These are phyloP conservation scores for Chlorokybus atmophyticus DNA, from an alignment of 139 green algal species.

Conservation along the genomic window DNA sequence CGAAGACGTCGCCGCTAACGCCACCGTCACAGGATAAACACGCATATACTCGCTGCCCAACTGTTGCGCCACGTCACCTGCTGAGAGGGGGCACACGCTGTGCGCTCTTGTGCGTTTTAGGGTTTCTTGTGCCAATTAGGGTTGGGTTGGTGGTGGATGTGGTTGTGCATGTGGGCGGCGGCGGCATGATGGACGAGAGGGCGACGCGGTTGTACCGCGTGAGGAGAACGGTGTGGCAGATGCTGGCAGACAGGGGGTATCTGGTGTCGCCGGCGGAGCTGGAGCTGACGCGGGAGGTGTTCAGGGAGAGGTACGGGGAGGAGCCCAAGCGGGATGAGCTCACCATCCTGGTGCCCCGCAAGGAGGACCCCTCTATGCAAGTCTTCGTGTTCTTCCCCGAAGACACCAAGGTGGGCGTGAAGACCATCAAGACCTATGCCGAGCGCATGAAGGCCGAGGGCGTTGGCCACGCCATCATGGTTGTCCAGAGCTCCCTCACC, in stretches of 20 bases:
- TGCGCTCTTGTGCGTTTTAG: too few relatives aligned
- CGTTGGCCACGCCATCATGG: slow-evolving; percentile 72
- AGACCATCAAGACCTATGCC: slow-evolving; percentile 78
- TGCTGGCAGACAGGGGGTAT: slow-evolving; percentile 82
- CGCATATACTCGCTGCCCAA: too few relatives aligned
- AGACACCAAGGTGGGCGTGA: slow-evolving; percentile 68
- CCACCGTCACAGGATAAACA: too few relatives aligned
- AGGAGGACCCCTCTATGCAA: slow-evolving; percentile 57
- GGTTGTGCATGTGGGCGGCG: too few relatives aligned
- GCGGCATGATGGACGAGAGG: slow-evolving; percentile 10
- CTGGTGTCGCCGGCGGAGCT: slow-evolving; percentile 67
- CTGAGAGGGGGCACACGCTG: too few relatives aligned
- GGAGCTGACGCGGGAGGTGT: slow-evolving; percentile 52
- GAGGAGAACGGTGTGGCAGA: slow-evolving; percentile 67
- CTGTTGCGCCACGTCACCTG: too few relatives aligned
- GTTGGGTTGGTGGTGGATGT: too few relatives aligned
- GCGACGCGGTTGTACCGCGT: slow-evolving; percentile 54
- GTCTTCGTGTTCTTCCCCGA: slow-evolving; percentile 95
- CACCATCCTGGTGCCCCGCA: slow-evolving; percentile 57
- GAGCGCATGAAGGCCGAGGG: slow-evolving; percentile 80
- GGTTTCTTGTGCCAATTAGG: too few relatives aligned
- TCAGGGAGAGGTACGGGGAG: slow-evolving; percentile 61
- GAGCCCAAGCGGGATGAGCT: slow-evolving; percentile 64
- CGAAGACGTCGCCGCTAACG: too few relatives aligned
- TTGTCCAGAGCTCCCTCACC: slow-evolving; percentile 54